Conservation (phyloP, 2,329 filamentous ascomycete species). For the Fonsecaea nubica region DNA sequence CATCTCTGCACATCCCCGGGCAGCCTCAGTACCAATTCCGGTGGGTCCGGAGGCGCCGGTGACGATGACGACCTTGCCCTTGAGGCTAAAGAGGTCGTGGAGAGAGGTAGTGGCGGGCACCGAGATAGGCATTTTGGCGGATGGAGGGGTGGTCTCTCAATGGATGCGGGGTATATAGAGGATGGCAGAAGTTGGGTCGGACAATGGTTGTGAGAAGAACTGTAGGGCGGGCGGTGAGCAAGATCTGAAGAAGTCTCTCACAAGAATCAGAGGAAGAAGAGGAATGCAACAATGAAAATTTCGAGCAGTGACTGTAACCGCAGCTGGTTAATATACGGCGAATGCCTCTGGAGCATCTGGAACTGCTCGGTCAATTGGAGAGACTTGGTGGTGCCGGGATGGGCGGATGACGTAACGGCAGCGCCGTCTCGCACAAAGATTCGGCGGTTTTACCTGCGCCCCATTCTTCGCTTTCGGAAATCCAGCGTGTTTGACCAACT, state of each 20-base stretch:
- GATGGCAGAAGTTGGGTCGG: background rate
- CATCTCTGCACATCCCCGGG: conserved; percentile 69
- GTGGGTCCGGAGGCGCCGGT: conserved; percentile 57
- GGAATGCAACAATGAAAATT: conserved; percentile 2
- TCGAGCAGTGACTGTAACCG: background rate
- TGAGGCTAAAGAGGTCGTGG: conserved; percentile 55
- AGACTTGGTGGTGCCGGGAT: background rate
- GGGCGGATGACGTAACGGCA: conserved; percentile 20
- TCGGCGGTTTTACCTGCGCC: background rate
- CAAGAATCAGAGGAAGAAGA: background rate
- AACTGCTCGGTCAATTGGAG: background rate
- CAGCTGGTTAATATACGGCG: conserved; percentile 12
- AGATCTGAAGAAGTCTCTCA: background rate
- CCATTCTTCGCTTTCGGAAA: conserved; percentile 20
- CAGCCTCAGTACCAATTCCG: conserved; percentile 72
- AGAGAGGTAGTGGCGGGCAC: conserved; percentile 40
- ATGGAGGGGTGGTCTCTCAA: conserved; percentile 7
- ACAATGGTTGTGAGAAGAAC: background rate
- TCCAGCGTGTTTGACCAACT: background rate
- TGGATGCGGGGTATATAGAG: conserved; percentile 16
- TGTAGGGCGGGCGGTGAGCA: background rate
- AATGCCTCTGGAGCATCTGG: conserved; percentile 3
- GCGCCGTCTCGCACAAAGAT: background rate
- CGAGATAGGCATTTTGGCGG: conserved; percentile 39
- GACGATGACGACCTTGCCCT: conserved; percentile 56